Base-by-base conservation (phyloP, 768 basidiomycete species). In the Kwoniella bestiolae region DNA sequence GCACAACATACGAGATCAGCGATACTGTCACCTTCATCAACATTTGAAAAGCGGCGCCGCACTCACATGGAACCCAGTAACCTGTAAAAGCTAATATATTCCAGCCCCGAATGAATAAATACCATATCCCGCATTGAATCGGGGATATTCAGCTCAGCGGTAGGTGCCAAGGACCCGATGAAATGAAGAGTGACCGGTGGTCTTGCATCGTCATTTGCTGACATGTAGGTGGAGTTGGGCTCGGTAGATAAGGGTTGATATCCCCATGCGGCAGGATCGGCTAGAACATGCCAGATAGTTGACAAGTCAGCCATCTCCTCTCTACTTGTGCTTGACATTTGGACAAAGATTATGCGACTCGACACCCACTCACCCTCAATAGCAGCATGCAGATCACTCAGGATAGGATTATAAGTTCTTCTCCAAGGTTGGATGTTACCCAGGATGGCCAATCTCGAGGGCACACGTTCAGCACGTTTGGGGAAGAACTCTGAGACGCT, bases 61-160 rank as follows among this genome's bases (percentile, higher is more conserved):
- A 66, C 65, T 60, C 32, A 66, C 65, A 66, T 66, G 1, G 65
- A 60, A 3, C 56, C 65, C 3, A 66, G 21, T 12, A 66, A 45
- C 23, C 65, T 59, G 34, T 66, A 66, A 49, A 66, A 66, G 23
- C 59, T 57, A 35, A 26, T 45, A 46, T 66, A 66, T 23, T 25
- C 52, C 53, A 66, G 50, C 18, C 46, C 52, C 16, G 65, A 61
- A 23, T 66, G 59, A 31, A 61, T 60, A 16, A 55, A 45, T 0
- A 66, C 53, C 50, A 66, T 58, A 56, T 55, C 52, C 34, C 46
- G n/a, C 46, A 66, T 60, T 12, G 50, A 34, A 5, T 60, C 51
- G 5, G 65, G 65, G 9, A 64, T 64, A n/a, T 57, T 52, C 16
- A 64, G 23, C 21, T 64, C 21, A 12, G 49, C 56, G 3, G 45